Conservation (phyloP, 2,329 filamentous ascomycete genomes). For the Stemphylium vesicarium region DNA sequence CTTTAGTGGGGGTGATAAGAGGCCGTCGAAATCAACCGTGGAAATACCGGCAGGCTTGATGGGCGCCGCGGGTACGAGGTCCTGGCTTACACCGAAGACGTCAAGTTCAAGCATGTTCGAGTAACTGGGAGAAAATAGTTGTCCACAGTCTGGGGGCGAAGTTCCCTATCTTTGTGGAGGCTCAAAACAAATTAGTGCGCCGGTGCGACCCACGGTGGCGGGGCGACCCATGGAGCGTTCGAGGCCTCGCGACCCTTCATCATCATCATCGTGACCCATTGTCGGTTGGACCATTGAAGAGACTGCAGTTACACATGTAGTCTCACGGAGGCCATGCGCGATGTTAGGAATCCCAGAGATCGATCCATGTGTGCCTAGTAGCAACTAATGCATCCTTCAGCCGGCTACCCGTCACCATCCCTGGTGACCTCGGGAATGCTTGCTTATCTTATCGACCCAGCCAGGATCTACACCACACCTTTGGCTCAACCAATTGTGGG, state of each 20-base stretch:
- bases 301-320: background rate
- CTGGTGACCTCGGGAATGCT: background rate
- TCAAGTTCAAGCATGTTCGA: constrained; percentile 25
- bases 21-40: constrained; percentile 70
- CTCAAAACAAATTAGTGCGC: constrained; percentile 9
- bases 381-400: background rate
- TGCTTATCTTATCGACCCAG: constrained; percentile 8
- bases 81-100: constrained; percentile 57
- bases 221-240: background rate
- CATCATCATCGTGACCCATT: background rate
- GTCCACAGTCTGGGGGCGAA: background rate
- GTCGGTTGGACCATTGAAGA: background rate
- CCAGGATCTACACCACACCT: background rate
- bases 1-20: constrained; percentile 71
- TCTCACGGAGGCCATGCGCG: background rate
- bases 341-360: background rate
- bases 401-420: background rate
- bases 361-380: background rate
- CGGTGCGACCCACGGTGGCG: constrained; percentile 1
- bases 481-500: constrained; percentile 16
- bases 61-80: constrained; percentile 61
- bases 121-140: background rate
- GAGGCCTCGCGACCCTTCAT: background rate
- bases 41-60: constrained; percentile 61
- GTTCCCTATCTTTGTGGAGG: constrained; percentile 7